phyloP scores from a whole-genome alignment of 148 eudicot species.

The Rheum nobile region DNA sequence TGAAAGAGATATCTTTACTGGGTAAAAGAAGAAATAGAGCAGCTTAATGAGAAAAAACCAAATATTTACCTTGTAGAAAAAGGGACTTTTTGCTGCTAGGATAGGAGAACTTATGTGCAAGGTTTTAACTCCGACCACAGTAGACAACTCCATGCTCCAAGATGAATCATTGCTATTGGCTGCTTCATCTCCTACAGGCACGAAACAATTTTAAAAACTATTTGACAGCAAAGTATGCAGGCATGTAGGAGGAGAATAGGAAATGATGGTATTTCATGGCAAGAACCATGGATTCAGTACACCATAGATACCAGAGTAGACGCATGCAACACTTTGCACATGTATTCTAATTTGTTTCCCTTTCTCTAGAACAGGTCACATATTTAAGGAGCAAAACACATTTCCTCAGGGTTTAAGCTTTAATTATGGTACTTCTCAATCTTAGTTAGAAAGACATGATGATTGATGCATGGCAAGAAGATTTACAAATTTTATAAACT shows the following conservation, averaged over 20 bases:
- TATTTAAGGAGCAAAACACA: not conserved
- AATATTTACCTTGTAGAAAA: conserved; percentile 69
- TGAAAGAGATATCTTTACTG: not conserved
- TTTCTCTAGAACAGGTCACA: not conserved
- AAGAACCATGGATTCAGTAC: not conserved
- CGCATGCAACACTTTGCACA: not conserved
- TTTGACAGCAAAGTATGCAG: not conserved
- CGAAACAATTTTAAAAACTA: conserved; percentile 1
- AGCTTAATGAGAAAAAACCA: not conserved
- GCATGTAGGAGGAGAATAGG: not conserved
- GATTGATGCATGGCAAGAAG: not conserved
- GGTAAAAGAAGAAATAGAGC: not conserved
- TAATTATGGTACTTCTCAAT: not conserved
- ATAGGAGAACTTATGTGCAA: conserved; percentile 96
- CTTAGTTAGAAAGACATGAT: not conserved
- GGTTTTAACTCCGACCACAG: conserved; percentile 55
- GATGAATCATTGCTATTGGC: conserved; percentile 62
- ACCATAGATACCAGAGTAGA: not conserved
- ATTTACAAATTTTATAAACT: not conserved
- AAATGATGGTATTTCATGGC: not conserved
- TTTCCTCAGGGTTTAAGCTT: not conserved
- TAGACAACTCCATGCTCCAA: conserved; percentile 74
- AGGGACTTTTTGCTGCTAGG: conserved; percentile 97
- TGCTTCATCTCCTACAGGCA: conserved; percentile 69
- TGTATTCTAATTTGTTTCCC: not conserved